A percentile compares a stretch with the other conserved stretches of the same genome.
These are phyloP conservation scores for Grammothele lineata DNA, from an alignment of 768 basidiomycete genomes.

Conservation along the genomic window DNA sequence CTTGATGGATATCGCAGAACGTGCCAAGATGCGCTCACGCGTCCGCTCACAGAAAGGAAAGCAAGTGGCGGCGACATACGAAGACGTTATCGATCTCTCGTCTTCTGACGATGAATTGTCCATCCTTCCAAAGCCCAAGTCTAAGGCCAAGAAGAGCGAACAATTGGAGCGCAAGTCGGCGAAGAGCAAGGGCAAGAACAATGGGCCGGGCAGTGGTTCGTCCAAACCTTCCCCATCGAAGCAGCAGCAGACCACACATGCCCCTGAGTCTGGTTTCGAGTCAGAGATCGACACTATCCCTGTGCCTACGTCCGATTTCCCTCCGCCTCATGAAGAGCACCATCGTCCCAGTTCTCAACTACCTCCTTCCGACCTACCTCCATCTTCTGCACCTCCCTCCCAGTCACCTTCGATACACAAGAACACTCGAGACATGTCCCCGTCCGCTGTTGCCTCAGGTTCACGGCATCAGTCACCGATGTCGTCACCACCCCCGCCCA, in stretches of 20 bases:
- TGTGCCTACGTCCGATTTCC: constrained; percentile 18
- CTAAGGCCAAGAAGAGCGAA: constrained; percentile 6
- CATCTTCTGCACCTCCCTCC: constrained; percentile 5
- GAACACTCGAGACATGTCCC: too few species aligned
- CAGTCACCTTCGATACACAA: too few species aligned
- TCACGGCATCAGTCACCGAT: constrained; percentile 8
- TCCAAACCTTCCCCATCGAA: constrained; percentile 6
- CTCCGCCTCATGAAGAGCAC: neutral
- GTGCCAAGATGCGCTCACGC: constrained; percentile 29
- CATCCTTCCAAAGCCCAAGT: constrained; percentile 10
- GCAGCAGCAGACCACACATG: constrained; percentile 9
- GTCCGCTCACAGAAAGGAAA: constrained; percentile 14
- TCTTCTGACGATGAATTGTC: constrained; percentile 27
- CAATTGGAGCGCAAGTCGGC: neutral
- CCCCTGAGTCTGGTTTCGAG: constrained; percentile 7
- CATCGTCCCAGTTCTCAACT: constrained; percentile 17
- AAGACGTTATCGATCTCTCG: constrained; percentile 26
- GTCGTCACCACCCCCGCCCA: constrained; percentile 11
- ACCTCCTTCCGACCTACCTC: constrained; percentile 24
- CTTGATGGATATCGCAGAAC: constrained; percentile 26
- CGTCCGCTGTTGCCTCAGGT: too few species aligned
- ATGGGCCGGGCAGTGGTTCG: constrained; percentile 4
- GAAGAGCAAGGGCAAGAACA: constrained; percentile 9
- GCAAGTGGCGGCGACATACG: neutral
- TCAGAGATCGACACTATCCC: constrained; percentile 21